phyloP scores from a whole-genome alignment of 108 stramenopile species.

The Aurantiochytrium sp. region DNA sequence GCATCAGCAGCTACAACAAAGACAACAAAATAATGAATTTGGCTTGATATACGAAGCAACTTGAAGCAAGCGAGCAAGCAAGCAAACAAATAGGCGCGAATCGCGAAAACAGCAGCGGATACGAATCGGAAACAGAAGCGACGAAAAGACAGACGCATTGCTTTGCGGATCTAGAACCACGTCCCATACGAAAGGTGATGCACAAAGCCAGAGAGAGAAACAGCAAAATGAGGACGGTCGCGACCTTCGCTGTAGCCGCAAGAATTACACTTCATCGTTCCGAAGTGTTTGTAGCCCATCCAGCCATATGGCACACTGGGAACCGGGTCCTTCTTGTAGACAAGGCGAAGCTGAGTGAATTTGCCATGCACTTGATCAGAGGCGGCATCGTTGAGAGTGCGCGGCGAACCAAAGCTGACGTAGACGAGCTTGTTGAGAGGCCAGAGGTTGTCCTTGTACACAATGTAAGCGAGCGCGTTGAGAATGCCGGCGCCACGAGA shows the following conservation, averaged over 20 bases:
- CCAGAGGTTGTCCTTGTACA: constrained; percentile 7
- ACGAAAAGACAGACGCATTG: no score
- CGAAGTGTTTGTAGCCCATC: neutral
- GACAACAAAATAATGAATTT: no score
- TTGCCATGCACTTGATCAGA: neutral
- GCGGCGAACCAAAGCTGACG: neutral
- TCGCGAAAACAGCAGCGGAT: no score
- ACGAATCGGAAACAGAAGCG: no score
- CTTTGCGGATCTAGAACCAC: neutral
- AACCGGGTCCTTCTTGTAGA: neutral
- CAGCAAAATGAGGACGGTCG: neutral
- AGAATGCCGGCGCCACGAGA: neutral
- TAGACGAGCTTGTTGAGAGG: neutral
- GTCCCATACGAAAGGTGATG: neutral
- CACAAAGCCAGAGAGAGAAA: neutral
- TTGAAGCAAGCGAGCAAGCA: no score
- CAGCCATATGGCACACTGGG: neutral
- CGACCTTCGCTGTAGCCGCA: neutral
- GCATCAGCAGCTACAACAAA: no score
- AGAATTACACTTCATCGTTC: neutral
- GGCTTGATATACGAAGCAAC: no score
- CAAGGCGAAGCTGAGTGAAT: neutral
- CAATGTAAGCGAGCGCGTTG: neutral
- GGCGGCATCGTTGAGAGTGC: neutral
- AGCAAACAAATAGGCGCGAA: no score